These are phyloP conservation scores for Zizania latifolia DNA, from an alignment of 176 grass and related monocot genomes.

Conservation along the genomic window DNA sequence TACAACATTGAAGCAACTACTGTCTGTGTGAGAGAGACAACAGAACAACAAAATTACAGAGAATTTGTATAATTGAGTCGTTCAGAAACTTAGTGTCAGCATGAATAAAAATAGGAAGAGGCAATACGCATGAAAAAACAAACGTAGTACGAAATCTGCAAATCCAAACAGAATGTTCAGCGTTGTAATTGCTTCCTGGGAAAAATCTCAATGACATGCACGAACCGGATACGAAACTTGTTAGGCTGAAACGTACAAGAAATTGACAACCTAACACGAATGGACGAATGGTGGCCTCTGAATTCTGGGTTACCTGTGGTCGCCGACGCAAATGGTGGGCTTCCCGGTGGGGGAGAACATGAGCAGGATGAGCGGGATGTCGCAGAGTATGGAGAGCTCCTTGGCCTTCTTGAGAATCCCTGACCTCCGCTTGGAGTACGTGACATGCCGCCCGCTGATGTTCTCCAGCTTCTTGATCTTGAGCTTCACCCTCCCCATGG, in stretches of 20 bases:
- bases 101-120: neutral
- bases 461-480: slow-evolving; percentile 82
- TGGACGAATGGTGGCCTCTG: neutral
- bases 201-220: neutral
- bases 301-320: slow-evolving; percentile 11
- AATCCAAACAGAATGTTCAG: slow-evolving; percentile 3
- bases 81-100: neutral
- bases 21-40: neutral
- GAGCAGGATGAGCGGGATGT: slow-evolving; percentile 58
- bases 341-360: slow-evolving; percentile 67
- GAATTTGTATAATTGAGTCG: neutral
- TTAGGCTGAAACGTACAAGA: neutral
- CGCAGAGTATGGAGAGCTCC: slow-evolving; percentile 66
- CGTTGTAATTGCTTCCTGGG: neutral
- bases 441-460: slow-evolving; percentile 48
- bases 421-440: slow-evolving; percentile 59
- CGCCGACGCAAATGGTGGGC: slow-evolving; percentile 55
- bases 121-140: neutral
- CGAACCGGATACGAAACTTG: neutral
- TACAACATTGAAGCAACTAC: neutral
- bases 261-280: neutral
- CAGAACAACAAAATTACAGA: neutral
- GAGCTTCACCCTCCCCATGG: slow-evolving; percentile 75
- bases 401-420: slow-evolving; percentile 75
- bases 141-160: neutral